Conservation (phyloP, 2,329 filamentous ascomycete genomes). For the Fusarium sp. region DNA sequence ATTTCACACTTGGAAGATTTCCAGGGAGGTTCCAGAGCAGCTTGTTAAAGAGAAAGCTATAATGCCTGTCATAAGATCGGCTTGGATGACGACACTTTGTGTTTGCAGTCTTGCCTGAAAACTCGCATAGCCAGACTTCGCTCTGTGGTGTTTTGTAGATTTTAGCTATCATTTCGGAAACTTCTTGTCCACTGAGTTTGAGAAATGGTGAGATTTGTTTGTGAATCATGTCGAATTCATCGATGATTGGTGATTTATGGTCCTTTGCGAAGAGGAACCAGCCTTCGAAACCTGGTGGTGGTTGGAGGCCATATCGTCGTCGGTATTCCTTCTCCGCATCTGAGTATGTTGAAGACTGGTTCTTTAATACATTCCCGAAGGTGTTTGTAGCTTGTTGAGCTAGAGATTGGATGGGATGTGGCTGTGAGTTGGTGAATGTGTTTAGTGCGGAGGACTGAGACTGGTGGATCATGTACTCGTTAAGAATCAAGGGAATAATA, state of each 20-base stretch:
- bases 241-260: constrained; percentile 58
- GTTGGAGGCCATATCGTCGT: constrained; percentile 55
- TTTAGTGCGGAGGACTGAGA: constrained; percentile 11
- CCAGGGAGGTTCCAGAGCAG: constrained; percentile 42
- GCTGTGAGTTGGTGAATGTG: neutral
- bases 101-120: constrained; percentile 38
- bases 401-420: constrained; percentile 53
- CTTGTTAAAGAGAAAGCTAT: constrained; percentile 47
- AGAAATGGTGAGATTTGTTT: constrained; percentile 55
- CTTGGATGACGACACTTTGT: constrained; percentile 50
- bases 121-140: constrained; percentile 54
- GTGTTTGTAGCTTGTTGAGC: constrained; percentile 40
- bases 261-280: constrained; percentile 58
- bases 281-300: constrained; percentile 58
- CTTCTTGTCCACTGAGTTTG: constrained; percentile 50
- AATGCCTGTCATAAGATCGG: constrained; percentile 50
- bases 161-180: constrained; percentile 44
- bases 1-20: constrained; percentile 51
- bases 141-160: constrained; percentile 38
- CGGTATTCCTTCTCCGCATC: constrained; percentile 56
- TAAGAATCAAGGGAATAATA: constrained; percentile 47
- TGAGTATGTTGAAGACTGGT: constrained; percentile 53
- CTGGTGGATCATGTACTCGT: constrained; percentile 39
- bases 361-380: constrained; percentile 48
- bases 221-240: constrained; percentile 60